A percentile compares a stretch with the other conserved stretches of the same genome.
Conservation (phyloP, 352 stramenopile species). For the Phytophthora aleatoria region DNA sequence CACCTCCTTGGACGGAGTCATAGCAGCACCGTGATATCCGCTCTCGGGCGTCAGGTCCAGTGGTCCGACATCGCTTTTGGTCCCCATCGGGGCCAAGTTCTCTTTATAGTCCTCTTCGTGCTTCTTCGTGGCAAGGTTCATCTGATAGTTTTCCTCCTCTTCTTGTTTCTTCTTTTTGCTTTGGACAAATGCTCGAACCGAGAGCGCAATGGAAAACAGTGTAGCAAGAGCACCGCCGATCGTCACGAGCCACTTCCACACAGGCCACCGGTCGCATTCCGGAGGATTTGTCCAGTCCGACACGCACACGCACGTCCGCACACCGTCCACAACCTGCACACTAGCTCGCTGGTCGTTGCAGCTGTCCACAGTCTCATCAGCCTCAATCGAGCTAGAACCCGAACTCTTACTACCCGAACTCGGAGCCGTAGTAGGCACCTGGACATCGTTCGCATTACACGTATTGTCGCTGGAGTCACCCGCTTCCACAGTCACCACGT, state of each 20-base stretch:
- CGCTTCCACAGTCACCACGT: slow-evolving; percentile 47
- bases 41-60: slow-evolving; percentile 30
- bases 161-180: slow-evolving; percentile 46
- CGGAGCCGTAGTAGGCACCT: slow-evolving; percentile 8
- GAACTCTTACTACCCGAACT: slow-evolving; percentile 11
- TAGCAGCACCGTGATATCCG: slow-evolving; percentile 20
- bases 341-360: slow-evolving; percentile 65
- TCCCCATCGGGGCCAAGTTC: slow-evolving; percentile 26
- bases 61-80: slow-evolving; percentile 36
- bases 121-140: slow-evolving; percentile 17
- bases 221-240: slow-evolving; percentile 59
- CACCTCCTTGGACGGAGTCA: slow-evolving; percentile 26
- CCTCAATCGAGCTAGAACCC: slow-evolving; percentile 16
- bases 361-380: slow-evolving; percentile 35
- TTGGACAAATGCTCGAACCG: slow-evolving; percentile 50
- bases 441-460: slow-evolving; percentile 25
- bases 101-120: slow-evolving; percentile 24
- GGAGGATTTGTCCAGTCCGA: slow-evolving; percentile 67
- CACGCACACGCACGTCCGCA: slow-evolving; percentile 54
- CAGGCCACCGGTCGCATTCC: slow-evolving; percentile 50
- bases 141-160: slow-evolving; percentile 18
- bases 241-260: slow-evolving; percentile 66
- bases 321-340: slow-evolving; percentile 43
- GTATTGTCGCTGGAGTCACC: slow-evolving; percentile 33
- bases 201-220: slow-evolving; percentile 58